phyloP scores from a whole-genome alignment of 805 yeast genomes.

The Naumovozyma castellii region DNA sequence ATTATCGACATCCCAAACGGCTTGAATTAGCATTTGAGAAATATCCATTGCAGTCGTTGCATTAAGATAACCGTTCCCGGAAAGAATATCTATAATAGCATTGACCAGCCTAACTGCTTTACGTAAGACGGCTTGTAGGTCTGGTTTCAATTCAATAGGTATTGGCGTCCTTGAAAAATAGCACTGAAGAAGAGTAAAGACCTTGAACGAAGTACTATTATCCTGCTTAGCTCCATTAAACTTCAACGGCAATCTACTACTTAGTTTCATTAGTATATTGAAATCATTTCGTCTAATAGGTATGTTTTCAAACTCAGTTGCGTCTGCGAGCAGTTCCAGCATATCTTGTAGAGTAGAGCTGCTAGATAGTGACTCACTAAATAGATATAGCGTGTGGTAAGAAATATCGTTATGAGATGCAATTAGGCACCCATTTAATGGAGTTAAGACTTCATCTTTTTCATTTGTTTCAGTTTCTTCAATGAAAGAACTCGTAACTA shows the following conservation, averaged over 20 bases:
- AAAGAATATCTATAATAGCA: slow-evolving; percentile 64
- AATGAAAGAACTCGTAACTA: slow-evolving; percentile 51
- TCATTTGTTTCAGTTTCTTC: slow-evolving; percentile 32
- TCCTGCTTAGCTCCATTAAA: slow-evolving; percentile 26
- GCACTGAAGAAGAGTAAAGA: slow-evolving; percentile 70
- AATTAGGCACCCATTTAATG: slow-evolving; percentile 64
- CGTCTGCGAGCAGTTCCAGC: slow-evolving; percentile 54
- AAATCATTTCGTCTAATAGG: slow-evolving; percentile 58
- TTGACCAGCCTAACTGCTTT: slow-evolving; percentile 44
- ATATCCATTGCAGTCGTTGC: slow-evolving; percentile 80
- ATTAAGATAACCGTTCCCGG: slow-evolving; percentile 71
- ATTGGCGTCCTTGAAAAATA: slow-evolving; percentile 61
- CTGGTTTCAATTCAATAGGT: slow-evolving; percentile 52
- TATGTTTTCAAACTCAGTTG: slow-evolving; percentile 63
- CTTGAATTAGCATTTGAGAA: slow-evolving; percentile 82
- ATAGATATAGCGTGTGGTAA: slow-evolving; percentile 55
- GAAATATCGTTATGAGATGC: slow-evolving; percentile 65
- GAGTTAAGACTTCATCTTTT: slow-evolving; percentile 37
- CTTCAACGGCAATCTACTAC: slow-evolving; percentile 57
- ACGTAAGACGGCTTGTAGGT: slow-evolving; percentile 44
- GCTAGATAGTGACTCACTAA: slow-evolving; percentile 41
- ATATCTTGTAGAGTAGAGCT: slow-evolving; percentile 52
- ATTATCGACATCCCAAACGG: slow-evolving; percentile 70
- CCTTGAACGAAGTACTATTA: slow-evolving; percentile 51
- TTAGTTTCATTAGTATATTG: slow-evolving; percentile 37